phyloP scores from a whole-genome alignment of 371 early-diverging fungal genomes.

The Dichotomocladium elegans region DNA sequence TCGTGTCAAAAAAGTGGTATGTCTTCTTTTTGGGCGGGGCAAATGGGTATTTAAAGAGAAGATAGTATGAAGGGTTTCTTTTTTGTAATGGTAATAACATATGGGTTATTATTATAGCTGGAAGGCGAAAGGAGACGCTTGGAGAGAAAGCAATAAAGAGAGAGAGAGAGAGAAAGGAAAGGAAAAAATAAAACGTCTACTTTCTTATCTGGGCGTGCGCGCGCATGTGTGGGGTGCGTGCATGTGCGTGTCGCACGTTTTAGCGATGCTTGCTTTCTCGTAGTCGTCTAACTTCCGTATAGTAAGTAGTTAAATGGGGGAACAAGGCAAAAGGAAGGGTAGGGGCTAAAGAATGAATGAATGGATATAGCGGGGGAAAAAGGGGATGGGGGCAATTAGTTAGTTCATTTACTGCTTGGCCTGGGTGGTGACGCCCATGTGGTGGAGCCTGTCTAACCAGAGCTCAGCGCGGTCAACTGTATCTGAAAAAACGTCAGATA shows the following conservation, averaged over 20 bases:
- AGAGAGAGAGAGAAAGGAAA: not conserved
- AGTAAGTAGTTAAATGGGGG: no score
- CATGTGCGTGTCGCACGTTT: no score
- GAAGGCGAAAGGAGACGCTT: conserved; percentile 55
- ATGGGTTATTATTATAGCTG: conserved; percentile 38
- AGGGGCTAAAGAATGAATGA: not conserved
- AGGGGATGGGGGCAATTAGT: not conserved
- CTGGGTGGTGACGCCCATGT: conserved; percentile 20
- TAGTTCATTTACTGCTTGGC: not conserved
- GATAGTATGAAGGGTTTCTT: no score
- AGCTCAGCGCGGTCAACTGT: conserved; percentile 73
- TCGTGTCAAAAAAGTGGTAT: conserved; percentile 76
- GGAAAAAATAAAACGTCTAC: not conserved
- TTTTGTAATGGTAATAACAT: no score
- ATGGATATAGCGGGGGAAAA: not conserved
- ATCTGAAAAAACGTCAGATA: conserved; percentile 64
- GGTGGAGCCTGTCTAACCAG: conserved; percentile 49
- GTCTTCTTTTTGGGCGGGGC: no score
- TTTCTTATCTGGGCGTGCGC: not conserved
- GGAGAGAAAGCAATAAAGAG: conserved; percentile 18
- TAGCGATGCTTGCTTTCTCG: no score
- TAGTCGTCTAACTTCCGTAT: no score
- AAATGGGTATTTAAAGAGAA: no score
- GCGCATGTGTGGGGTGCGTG: no score
- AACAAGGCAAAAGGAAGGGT: not conserved